A percentile compares a stretch with the other conserved stretches of the same genome.
Conservation (phyloP, 106 monocot genomes). For the Dendrobium chrysotoxum region DNA sequence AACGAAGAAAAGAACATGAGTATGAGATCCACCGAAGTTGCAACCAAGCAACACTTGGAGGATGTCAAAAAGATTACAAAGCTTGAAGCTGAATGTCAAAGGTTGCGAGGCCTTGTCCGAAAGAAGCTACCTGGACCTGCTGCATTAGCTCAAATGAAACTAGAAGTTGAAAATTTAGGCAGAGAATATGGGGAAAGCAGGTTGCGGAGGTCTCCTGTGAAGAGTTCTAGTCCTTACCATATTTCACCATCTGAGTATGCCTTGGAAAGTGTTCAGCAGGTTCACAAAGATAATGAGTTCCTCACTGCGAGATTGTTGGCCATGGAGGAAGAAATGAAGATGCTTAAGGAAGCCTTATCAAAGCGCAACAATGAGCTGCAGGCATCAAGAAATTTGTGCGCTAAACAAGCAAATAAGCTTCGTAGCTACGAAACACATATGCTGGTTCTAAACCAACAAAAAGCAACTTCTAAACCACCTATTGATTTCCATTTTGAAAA, state of each 20-base stretch:
- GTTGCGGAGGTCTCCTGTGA: conserved; percentile 35
- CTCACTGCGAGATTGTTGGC: conserved; percentile 57
- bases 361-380: conserved; percentile 81
- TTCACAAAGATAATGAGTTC: conserved; percentile 71
- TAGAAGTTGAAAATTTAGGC: conserved; percentile 84
- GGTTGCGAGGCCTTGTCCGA: conserved; percentile 78
- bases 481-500: conserved; percentile 40
- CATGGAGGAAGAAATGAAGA: conserved; percentile 88
- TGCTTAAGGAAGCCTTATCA: conserved; percentile 80
- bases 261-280: conserved; percentile 54
- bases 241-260: conserved; percentile 26
- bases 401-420: conserved; percentile 63
- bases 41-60: conserved; percentile 75
- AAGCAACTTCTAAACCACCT: conserved; percentile 24
- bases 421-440: conserved; percentile 51
- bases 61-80: conserved; percentile 86
- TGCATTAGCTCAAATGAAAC: conserved; percentile 95
- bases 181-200: conserved; percentile 40
- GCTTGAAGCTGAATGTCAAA: conserved; percentile 87
- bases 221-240: conserved; percentile 21
- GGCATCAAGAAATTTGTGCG: conserved; percentile 67
- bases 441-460: conserved; percentile 34
- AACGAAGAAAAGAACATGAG: conserved; percentile 91
- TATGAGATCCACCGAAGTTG: conserved; percentile 58
- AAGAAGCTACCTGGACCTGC: conserved; percentile 97